phyloP scores from a whole-genome alignment of 352 stramenopile genomes.

The Phytophthora lateralis region DNA sequence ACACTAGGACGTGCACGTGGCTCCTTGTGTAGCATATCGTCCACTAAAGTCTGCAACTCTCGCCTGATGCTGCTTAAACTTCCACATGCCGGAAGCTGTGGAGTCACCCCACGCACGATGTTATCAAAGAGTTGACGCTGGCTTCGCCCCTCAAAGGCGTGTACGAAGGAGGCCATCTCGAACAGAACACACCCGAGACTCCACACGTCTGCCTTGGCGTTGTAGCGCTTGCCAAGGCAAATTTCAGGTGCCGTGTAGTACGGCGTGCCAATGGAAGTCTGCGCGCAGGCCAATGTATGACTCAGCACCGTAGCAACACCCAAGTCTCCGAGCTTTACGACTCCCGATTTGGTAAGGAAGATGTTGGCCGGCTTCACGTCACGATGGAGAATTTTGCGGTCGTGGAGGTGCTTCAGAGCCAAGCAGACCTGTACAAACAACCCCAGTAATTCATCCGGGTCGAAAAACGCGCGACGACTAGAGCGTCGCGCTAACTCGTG shows the following conservation, averaged over 20 bases:
- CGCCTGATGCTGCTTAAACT: constrained; percentile 18
- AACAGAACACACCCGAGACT: constrained; percentile 94
- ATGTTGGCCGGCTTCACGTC: constrained; percentile 91
- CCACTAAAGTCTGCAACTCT: constrained; percentile 44
- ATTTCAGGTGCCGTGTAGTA: constrained; percentile 96
- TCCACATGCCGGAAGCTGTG: constrained; percentile 18
- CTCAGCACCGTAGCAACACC: constrained; percentile 78
- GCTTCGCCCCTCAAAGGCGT: constrained; percentile 89
- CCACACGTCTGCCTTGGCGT: constrained; percentile 95
- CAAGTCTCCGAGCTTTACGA: constrained; percentile 83
- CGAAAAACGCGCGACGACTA: constrained; percentile 20
- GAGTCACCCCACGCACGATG: constrained; percentile 46
- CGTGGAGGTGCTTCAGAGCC: constrained; percentile 82
- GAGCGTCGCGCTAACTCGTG: constrained; percentile 50
- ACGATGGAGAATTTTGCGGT: constrained; percentile 87
- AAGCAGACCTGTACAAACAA: constrained; percentile 75
- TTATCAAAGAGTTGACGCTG: constrained; percentile 83
- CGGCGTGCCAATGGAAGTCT: constrained; percentile 78
- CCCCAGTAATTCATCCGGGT: constrained; percentile 53
- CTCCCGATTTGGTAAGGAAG: constrained; percentile 69
- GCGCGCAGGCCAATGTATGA: constrained; percentile 72
- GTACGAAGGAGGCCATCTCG: constrained; percentile 88
- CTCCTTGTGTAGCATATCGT: constrained; percentile 67
- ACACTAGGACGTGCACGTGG: constrained; percentile 67
- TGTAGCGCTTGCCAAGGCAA: constrained; percentile 92